Evolutionary conservation across 2,329 filamentous ascomycete genomes (phyloP), one percentile per base, ranked within the genome.

Genomic region (Beauveria asiatica): DNA sequence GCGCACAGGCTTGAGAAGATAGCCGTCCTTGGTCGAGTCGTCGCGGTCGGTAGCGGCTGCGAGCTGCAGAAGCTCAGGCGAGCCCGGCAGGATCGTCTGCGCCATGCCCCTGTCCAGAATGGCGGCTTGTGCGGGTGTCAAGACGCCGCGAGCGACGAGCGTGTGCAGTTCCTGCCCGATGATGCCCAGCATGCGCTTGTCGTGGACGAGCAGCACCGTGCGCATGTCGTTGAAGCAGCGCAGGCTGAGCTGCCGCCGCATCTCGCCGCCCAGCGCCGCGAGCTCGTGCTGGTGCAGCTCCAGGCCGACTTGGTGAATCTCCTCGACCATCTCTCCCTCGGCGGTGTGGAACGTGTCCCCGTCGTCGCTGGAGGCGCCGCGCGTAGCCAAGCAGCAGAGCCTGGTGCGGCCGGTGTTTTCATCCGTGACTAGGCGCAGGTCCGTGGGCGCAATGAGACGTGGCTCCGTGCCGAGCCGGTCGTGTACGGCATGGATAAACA

Each of bases 161-260:
- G 48, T n/a, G 3, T 62, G 56, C 0, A 74, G 59, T 57, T 76
- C 73, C 54, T 74, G 69, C 39, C 63, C 68, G 3, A 77, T 62
- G 9, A 77, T 69, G 8, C 73, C 73, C 1, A 76, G 64, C 72
- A 77, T 75, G 3, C 75, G 70, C 60, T 77, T 77, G 63, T 77
- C 75, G 59, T 77, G 75, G 1, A 74, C 70, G 1, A 77, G 62
- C 11, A 76, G 63, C 6, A 77, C 66, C 0, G 74, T 77, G 0
- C 74, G 70, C 63, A 76, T 65, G 57, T 77, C 74, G 46, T 77
- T 77, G 58, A 75, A 72, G 55, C 74, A 75, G 9, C 70, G 66
- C 1, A 74, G 64, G 41, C 70, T 69, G 25, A 77, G 33, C 49
- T 76, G 69, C 0, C 69, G 70, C 6, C 75, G 62, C 7, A 75